These are phyloP conservation scores for Xylaria digitata DNA, from an alignment of 2,329 filamentous ascomycete genomes.

Conservation along the genomic window DNA sequence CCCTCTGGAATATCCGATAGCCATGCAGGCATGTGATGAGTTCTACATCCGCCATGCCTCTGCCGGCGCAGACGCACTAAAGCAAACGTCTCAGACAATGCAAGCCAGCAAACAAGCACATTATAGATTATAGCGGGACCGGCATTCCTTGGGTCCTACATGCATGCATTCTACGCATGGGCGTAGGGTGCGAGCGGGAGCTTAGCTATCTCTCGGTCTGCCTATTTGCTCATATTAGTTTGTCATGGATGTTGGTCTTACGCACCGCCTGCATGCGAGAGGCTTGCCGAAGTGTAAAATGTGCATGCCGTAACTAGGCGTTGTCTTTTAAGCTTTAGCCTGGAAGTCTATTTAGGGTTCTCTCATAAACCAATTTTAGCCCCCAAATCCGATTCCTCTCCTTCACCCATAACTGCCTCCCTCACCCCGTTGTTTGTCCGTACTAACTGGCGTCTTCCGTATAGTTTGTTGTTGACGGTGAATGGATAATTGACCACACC, in stretches of 20 bases:
- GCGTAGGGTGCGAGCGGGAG: conserved; percentile 4
- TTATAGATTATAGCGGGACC: conserved; percentile 17
- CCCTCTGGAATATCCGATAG: background rate
- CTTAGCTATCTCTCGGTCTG: conserved; percentile 1
- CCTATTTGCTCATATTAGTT: conserved; percentile 17
- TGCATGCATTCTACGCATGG: conserved; percentile 24
- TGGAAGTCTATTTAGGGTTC: conserved; percentile 15
- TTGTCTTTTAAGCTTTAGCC: conserved; percentile 24
- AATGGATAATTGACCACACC: conserved; percentile 85
- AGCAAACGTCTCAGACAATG: conserved; percentile 10
- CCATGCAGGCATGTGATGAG: conserved; percentile 7
- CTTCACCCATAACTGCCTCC: conserved; percentile 29
- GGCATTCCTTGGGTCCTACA: conserved; percentile 23
- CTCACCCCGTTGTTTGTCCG: conserved; percentile 34
- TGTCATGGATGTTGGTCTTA: conserved; percentile 14
- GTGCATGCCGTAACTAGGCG: background rate
- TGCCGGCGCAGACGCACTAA: conserved; percentile 2
- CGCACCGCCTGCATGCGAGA: conserved; percentile 15
- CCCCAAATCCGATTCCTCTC: conserved; percentile 24
- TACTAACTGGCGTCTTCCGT: conserved; percentile 44
- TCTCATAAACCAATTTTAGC: conserved; percentile 9
- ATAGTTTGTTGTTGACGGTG: conserved; percentile 94
- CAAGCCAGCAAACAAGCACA: conserved; percentile 12
- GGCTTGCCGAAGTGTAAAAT: conserved; percentile 2
- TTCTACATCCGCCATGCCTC: background rate